Evolutionary conservation across 176 grass and related monocot species (phyloP), one percentile per base, ranked within the genome.

Genomic region (Hyparrhenia diplandra): DNA sequence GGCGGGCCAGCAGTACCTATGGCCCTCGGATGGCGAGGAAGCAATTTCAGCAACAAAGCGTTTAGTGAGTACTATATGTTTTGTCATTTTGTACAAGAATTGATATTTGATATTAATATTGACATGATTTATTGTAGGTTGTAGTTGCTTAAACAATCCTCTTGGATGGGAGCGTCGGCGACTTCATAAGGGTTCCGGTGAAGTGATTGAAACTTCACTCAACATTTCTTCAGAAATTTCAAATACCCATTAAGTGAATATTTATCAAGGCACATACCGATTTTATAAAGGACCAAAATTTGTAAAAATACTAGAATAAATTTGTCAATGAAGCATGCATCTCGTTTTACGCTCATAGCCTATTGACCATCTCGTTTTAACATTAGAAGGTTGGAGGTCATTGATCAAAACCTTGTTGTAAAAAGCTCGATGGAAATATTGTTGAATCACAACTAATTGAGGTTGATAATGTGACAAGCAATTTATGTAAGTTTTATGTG

Each of bases 21-120:
- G 94, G 94, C 41, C 94, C 92, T n/a, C n/a, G n/a, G n/a, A n/a
- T n/a, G n/a, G n/a, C 18, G 94, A 97, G 79, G 41, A 94, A 85
- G 74, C 76, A 66, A 89, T 90, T 84, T 89, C 85, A 71, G 71
- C 58, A 37, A 74, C 45, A 36, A 90, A 87, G 79, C 85, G 49
- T 64, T 92, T 97, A 77, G 94, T 97, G 88, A 73, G 80, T 90
- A 75, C 20, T 37, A 47, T 79, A 13, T 83, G 36, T 65, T 79
- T 7, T 78, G n/a, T 69, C 49, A 47, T 52, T 71, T 83, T 71
- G 46, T 54, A 73, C 51, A 75, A 25, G 24, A 24, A 23, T 55
- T 54, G 74, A 52, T 69, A 54, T 59, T 37, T 74, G 41, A n/a
- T n/a, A n/a, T n/a, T 41, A 1, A 36, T 78, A 47, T 20, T 83